Conservation (phyloP, 495 filamentous ascomycete genomes). For the Aspergillus incahuasiensis region DNA sequence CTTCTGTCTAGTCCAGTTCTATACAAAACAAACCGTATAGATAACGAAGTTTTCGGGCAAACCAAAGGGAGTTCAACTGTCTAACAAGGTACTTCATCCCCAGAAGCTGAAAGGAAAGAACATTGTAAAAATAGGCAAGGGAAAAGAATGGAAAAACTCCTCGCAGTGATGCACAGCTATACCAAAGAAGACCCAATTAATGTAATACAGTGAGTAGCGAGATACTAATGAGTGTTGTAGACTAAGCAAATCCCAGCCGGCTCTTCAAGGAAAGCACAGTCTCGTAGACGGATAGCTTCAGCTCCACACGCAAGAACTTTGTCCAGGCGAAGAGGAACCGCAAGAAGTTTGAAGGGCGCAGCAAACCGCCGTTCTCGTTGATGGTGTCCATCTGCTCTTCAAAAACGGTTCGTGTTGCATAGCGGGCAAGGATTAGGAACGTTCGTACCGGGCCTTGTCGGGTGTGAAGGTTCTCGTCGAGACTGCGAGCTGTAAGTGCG, state of each 20-base stretch:
- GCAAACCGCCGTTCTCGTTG: slow-evolving; percentile 48
- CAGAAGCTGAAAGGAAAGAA: neutral
- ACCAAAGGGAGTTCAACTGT: neutral
- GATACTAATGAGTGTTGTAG: neutral
- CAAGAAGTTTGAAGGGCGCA: slow-evolving; percentile 52
- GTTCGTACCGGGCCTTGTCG: slow-evolving; percentile 79
- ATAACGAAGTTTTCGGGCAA: neutral
- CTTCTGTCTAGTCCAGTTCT: slow-evolving; percentile 5
- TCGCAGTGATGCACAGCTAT: slow-evolving; percentile 1
- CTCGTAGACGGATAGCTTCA: slow-evolving; percentile 61
- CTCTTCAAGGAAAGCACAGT: slow-evolving; percentile 44
- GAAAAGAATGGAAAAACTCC: neutral
- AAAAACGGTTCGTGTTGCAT: slow-evolving; percentile 85
- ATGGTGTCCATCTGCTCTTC: slow-evolving; percentile 79
- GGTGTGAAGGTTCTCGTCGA: slow-evolving; percentile 93
- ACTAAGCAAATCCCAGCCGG: slow-evolving; percentile 29
- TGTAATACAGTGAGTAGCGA: neutral
- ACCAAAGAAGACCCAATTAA: neutral
- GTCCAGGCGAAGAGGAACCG: slow-evolving; percentile 53
- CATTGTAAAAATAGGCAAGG: neutral
- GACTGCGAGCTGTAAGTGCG: slow-evolving; percentile 58
- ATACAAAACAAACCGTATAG: neutral
- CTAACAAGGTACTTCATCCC: no score
- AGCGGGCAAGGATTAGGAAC: slow-evolving; percentile 90
- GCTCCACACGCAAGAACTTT: slow-evolving; percentile 56